A percentile compares a stretch with the other conserved stretches of the same genome.
Evolutionary conservation across 2,329 filamentous ascomycete species (phyloP).

Genomic region (Ophiostoma ulmi): DNA sequence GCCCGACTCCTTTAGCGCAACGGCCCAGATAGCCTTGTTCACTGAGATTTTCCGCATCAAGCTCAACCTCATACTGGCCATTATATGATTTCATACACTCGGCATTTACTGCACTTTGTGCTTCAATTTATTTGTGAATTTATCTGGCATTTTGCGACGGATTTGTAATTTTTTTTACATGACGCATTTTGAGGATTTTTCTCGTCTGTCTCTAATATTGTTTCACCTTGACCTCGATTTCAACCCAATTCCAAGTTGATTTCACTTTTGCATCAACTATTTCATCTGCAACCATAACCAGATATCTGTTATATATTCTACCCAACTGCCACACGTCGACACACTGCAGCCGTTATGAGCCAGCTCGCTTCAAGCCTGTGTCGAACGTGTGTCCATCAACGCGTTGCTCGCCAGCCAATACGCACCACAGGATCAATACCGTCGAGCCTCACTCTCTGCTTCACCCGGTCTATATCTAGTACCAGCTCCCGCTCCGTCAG

Average conservation of each 20-base stretch:
- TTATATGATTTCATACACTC: too few species aligned
- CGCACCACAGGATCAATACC: not conserved
- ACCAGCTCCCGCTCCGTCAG: not conserved
- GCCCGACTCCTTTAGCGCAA: not conserved
- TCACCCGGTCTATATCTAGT: not conserved
- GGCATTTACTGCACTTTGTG: not conserved
- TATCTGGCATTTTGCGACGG: not conserved
- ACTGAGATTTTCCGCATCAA: not conserved
- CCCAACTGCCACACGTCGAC: not conserved
- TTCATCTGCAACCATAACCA: not conserved
- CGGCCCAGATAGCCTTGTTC: not conserved
- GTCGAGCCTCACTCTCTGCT: not conserved
- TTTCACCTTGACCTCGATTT: not conserved
- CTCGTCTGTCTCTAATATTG: too few species aligned
- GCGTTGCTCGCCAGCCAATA: not conserved
- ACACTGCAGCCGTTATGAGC: conserved; percentile 11
- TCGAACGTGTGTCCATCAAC: conserved; percentile 2
- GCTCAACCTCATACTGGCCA: not conserved
- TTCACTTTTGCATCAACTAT: not conserved
- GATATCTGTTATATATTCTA: not conserved
- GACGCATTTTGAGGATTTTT: too few species aligned
- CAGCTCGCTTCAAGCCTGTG: not conserved
- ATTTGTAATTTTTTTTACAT: not conserved
- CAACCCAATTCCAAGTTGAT: not conserved
- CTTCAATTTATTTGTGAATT: not conserved